Base-by-base conservation (phyloP, 2,329 filamentous ascomycete species). In the Clarireedia hainanense region DNA sequence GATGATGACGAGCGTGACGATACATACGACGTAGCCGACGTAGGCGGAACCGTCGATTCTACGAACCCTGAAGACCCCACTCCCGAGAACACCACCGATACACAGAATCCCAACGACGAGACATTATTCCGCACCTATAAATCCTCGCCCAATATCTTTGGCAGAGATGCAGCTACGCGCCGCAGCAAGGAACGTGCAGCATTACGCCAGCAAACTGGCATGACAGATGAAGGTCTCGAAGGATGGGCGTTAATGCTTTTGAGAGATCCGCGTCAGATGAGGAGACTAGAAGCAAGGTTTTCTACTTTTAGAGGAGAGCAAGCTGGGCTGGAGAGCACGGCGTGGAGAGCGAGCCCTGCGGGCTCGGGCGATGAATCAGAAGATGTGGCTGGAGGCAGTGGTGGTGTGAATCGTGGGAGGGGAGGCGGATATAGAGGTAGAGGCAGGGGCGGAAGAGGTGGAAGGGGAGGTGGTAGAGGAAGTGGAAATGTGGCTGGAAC, bases 1-100 rank as follows among this genome's bases (percentile, higher is more conserved):
- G 92, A 97, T 64, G 94, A 97, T 63, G 94, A 99, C 69, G 94
- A 99, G 73, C 83, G 91, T 37, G 94, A 99, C 70, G 94, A 99
- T 69, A 97, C 92, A 0, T 99, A 99, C 68, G 94, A 99, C 65
- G 83, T 86, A 1, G 89, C 84, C 50, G 94, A 97, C 67, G 90
- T 97, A 2, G 94, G 94, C 37, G 91, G 92, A 23, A 89, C 88
- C 0, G 84, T 96, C 3, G 91, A 96, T 63, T 76, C 79, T 17
- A 76, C 74, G 1, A 72, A 80, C 5, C 77, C 82, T n/a, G 76
- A 79, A 37, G 65, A 68, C 46, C 63, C 63, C 39, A 60, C 62
- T 3, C 80, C 82, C 51, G 77, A 80, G 57, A 72, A 72, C 1
- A 75, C 79, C 36, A 20, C 49, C 26, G 58, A 60, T 30, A 40